Evolutionary conservation across 2,329 filamentous ascomycete species (phyloP), one percentile per base, ranked within the genome.

Genomic region (Arthrobotrys pseudoclavata): DNA sequence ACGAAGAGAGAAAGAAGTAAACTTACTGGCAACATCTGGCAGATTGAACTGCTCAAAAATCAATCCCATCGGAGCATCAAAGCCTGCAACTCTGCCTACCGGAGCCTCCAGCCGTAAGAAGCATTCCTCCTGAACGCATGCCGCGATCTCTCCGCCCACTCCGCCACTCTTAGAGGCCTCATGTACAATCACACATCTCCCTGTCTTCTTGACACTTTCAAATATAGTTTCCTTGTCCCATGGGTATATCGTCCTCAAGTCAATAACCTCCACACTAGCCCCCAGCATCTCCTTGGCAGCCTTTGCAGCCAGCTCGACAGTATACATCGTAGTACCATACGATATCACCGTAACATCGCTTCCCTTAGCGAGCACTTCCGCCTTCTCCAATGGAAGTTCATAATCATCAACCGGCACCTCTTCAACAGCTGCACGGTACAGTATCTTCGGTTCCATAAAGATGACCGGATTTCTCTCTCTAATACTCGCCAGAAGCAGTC

Each of bases 381-480:
- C 94, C 83, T 93, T 95, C 81, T 91, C 93, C 10, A 97, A 86
- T 0, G 94, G 93, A 13, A 97, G 87, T n/a, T 90, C 89, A 83
- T 96, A 97, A 2, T 92, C 86, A 22, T 89, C 91, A 0, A 90
- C 88, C 0, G 94, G 94, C 0, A 97, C 94, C 83, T 97, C 92
- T 84, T 97, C 94, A 29, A 97, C 92, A 0, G 94, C 92, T 0
- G 94, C 94, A 20, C 94, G 91, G 84, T 97, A 97, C 12, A 97
- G 86, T 55, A 96, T 92, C 85, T 97, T 97, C 52, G 94, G 94
- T 83, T 97, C 94, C 90, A 97, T 90, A 84, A 97, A 97, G 66
- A 97, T 86, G 79, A 95, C 93, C 0, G 94, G 94, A 83, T 97
- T 94, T 79, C 93, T 92, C 81, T 87, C 89, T 85, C 85, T 89